Evolutionary conservation across 352 stramenopile species (phyloP).

Genomic region (Phytophthora fragariae): DNA sequence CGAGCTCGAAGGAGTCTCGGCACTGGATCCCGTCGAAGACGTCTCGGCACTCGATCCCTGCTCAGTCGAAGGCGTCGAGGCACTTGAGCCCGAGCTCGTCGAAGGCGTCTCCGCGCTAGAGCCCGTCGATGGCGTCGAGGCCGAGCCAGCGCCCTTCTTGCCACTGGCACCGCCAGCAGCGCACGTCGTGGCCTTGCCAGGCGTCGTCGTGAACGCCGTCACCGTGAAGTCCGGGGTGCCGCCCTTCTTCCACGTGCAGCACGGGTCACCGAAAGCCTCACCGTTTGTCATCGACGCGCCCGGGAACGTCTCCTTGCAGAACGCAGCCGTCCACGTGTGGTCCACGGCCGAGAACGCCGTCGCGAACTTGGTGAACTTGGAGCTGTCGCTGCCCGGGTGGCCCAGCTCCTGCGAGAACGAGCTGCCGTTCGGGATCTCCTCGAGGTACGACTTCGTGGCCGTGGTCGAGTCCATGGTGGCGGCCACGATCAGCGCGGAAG

Average conservation of each 20-base stretch:
- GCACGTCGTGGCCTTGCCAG: constrained; percentile 33
- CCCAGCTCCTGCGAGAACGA: constrained; percentile 48
- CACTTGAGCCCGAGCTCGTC: not conserved
- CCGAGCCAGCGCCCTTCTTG: not conserved
- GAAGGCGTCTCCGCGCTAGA: constrained; percentile 1
- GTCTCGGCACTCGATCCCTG: not conserved
- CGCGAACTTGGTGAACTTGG: constrained; percentile 47
- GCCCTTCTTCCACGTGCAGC: constrained; percentile 56
- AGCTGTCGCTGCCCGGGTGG: constrained; percentile 40
- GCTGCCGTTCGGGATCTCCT: constrained; percentile 53
- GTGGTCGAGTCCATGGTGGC: constrained; percentile 25
- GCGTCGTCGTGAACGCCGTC: constrained; percentile 36
- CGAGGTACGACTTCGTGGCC: constrained; percentile 38
- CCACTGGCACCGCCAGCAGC: constrained; percentile 18
- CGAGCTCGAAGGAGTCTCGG: not conserved
- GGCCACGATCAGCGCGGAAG: constrained; percentile 31
- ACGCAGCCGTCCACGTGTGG: constrained; percentile 35
- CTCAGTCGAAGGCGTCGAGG: not conserved
- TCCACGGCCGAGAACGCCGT: constrained; percentile 38
- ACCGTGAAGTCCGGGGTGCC: constrained; percentile 50
- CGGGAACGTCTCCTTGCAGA: constrained; percentile 38
- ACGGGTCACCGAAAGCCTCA: constrained; percentile 60
- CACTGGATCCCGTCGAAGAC: not conserved
- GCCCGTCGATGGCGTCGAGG: constrained; percentile 1
- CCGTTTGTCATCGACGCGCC: constrained; percentile 46